phyloP scores from a whole-genome alignment of 371 early-diverging fungal species.

The Mortierella sp. region DNA sequence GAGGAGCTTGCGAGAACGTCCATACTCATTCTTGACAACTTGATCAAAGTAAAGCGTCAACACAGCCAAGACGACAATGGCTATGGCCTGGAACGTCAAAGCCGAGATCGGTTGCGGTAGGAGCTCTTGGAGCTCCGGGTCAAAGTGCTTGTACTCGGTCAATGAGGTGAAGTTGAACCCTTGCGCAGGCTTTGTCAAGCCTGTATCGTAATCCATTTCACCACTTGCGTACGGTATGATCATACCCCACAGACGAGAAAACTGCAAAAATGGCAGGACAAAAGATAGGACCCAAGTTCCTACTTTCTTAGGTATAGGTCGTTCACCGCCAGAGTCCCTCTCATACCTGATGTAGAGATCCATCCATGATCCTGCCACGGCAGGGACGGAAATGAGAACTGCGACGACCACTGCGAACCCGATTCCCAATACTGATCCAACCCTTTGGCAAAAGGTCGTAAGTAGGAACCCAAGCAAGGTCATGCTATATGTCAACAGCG shows the following conservation, averaged over 20 bases:
- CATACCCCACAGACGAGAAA: constrained; percentile 48
- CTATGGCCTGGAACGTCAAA: constrained; percentile 61
- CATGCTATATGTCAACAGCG: constrained; percentile 75
- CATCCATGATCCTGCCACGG: constrained; percentile 9
- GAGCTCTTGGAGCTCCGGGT: constrained; percentile 21
- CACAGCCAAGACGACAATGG: constrained; percentile 56
- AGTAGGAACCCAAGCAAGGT: constrained; percentile 68
- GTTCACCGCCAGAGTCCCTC: constrained; percentile 27
- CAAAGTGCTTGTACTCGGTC: constrained; percentile 33
- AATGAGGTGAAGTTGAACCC: constrained; percentile 31
- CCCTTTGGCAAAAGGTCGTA: constrained; percentile 63
- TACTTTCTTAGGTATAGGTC: constrained; percentile 11
- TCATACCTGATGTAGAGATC: constrained; percentile 42
- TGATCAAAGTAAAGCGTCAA: constrained; percentile 73
- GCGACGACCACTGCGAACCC: constrained; percentile 55
- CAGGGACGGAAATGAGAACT: constrained; percentile 31
- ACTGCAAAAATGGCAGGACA: constrained; percentile 35
- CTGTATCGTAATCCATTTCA: constrained; percentile 42
- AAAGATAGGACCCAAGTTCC: constrained; percentile 26
- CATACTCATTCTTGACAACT: constrained; percentile 76
- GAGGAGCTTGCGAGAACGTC: constrained; percentile 55
- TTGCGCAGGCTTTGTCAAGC: constrained; percentile 44
- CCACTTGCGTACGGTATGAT: constrained; percentile 7
- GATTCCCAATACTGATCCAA: constrained; percentile 51
- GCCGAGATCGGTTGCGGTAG: constrained; percentile 61